A percentile compares a stretch with the other conserved stretches of the same genome.
Conservation (phyloP, 305 asterid species). For the Rubia peregrina region DNA sequence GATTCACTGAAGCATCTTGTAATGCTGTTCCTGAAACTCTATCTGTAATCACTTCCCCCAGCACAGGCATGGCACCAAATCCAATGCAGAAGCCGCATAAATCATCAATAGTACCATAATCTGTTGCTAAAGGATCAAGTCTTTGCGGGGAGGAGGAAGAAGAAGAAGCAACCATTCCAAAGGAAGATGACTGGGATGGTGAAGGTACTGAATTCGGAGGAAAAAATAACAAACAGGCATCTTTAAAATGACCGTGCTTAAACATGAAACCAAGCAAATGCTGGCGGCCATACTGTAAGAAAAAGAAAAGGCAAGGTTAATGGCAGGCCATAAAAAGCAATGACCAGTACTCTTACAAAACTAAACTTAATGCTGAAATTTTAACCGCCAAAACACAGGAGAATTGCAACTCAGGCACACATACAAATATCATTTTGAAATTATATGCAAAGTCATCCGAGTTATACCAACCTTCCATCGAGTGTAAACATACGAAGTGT, state of each 20-base stretch:
- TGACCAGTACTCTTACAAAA: background rate
- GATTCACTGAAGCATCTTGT: conserved; percentile 53
- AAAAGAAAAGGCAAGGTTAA: conserved; percentile 8
- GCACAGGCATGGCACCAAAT: conserved; percentile 77
- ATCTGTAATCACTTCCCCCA: conserved; percentile 76
- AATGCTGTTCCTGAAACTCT: conserved; percentile 38
- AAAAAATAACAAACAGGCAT: conserved; percentile 82
- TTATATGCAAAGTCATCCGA: background rate
- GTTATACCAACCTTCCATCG: background rate
- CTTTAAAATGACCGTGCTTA: conserved; percentile 84
- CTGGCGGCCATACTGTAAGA: conserved; percentile 84
- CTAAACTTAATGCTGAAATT: background rate
- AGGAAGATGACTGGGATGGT: conserved; percentile 55
- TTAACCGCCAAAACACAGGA: background rate
- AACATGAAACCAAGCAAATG: conserved; percentile 90
- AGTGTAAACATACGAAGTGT: background rate
- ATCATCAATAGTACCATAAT: conserved; percentile 87
- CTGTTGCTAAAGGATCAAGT: conserved; percentile 75
- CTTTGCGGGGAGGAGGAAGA: conserved; percentile 94
- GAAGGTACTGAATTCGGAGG: conserved; percentile 70
- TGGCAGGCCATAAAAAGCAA: background rate
- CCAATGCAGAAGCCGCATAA: conserved; percentile 83
- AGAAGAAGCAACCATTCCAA: conserved; percentile 56
- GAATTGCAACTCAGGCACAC: background rate
- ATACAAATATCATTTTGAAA: background rate